phyloP scores from a whole-genome alignment of 495 filamentous ascomycete genomes.

The Penicillium nucicola region DNA sequence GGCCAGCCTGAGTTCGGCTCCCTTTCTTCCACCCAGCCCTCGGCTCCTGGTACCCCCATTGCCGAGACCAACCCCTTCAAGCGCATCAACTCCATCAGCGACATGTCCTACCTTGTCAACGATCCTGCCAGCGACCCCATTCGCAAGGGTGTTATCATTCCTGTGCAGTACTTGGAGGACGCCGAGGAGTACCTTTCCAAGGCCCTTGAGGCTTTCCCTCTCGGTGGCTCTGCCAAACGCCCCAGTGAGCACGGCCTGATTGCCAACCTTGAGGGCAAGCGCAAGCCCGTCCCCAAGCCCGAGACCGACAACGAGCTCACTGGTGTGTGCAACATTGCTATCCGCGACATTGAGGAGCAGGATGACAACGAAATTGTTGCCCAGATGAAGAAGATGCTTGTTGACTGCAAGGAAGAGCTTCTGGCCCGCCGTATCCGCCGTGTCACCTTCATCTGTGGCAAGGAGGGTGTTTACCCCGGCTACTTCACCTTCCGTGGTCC shows the following conservation, averaged over 20 bases:
- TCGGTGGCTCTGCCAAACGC: constrained; percentile 37
- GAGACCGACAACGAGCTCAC: constrained; percentile 73
- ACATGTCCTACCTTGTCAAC: constrained; percentile 82
- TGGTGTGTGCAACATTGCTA: constrained; percentile 85
- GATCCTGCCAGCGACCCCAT: constrained; percentile 67
- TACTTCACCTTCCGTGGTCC: constrained; percentile 99
- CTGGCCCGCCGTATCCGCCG: constrained; percentile 77
- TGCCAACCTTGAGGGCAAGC: constrained; percentile 70
- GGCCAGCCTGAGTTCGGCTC: constrained; percentile 86
- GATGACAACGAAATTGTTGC: constrained; percentile 78
- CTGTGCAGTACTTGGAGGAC: constrained; percentile 90
- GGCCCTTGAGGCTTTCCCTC: constrained; percentile 79
- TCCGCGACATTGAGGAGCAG: constrained; percentile 83
- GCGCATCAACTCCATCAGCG: constrained; percentile 89
- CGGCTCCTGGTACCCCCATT: constrained; percentile 81
- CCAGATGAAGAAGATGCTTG: constrained; percentile 70
- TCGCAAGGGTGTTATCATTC: constrained; percentile 93
- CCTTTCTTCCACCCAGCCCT: constrained; percentile 69
- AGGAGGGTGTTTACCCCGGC: constrained; percentile 89
- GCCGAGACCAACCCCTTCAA: constrained; percentile 61
- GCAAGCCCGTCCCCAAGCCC: constrained; percentile 53
- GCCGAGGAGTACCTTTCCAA: constrained; percentile 77
- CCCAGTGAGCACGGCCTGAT: constrained; percentile 52
- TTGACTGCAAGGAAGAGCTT: constrained; percentile 82
- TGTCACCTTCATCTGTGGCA: constrained; percentile 93